phyloP scores from a whole-genome alignment of 441 rosid species.

The Capsella rubella region DNA sequence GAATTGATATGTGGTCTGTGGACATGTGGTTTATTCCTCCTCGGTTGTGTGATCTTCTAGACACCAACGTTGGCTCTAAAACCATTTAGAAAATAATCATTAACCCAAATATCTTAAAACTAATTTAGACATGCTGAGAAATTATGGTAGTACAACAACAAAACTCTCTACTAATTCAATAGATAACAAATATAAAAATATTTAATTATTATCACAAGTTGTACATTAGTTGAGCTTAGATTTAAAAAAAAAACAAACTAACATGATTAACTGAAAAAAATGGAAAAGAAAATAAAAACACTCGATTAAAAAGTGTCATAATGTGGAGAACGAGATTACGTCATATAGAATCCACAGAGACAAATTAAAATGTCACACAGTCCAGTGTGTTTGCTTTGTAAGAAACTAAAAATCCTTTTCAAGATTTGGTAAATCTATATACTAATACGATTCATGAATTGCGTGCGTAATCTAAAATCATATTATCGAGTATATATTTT shows the following conservation, averaged over 20 bases:
- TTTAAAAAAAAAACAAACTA: too few relatives aligned
- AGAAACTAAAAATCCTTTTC: constrained; percentile 27
- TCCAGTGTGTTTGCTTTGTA: constrained; percentile 29
- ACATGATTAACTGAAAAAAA: background rate
- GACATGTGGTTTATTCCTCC: too few relatives aligned
- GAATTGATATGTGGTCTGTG: too few relatives aligned
- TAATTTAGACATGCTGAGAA: background rate
- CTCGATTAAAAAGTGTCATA: too few relatives aligned
- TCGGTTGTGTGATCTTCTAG: too few relatives aligned
- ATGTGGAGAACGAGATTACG: constrained; percentile 36
- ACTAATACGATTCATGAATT: constrained; percentile 25
- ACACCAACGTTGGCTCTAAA: too few relatives aligned
- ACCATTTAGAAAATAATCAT: too few relatives aligned
- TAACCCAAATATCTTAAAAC: background rate
- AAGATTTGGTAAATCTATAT: constrained; percentile 41
- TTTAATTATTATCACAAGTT: too few relatives aligned
- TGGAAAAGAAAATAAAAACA: too few relatives aligned
- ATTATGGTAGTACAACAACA: background rate
- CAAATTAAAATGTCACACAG: constrained; percentile 16
- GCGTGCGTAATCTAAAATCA: constrained; percentile 38
- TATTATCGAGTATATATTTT: background rate
- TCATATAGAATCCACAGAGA: constrained; percentile 19
- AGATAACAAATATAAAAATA: too few relatives aligned
- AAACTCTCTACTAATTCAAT: background rate
- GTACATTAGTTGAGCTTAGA: too few relatives aligned